These are phyloP conservation scores for Trichoderma afroharzianum DNA, from an alignment of 2,329 filamentous ascomycete species.

Conservation along the genomic window DNA sequence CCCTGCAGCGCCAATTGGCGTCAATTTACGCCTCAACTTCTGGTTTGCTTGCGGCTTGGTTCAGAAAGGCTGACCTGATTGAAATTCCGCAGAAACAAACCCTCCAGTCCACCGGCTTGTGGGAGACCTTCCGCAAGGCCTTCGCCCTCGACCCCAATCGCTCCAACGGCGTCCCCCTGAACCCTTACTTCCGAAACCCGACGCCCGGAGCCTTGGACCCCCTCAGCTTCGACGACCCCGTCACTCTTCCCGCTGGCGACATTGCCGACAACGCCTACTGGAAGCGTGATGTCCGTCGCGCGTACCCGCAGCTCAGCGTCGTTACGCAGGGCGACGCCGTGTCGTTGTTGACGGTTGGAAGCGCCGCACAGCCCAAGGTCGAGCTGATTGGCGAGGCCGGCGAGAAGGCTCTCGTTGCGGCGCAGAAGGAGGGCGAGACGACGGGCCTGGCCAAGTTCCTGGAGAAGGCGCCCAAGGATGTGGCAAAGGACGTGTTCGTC, in stretches of 20 bases:
- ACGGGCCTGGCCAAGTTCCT: slow-evolving; percentile 72
- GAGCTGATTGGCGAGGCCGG: slow-evolving; percentile 67
- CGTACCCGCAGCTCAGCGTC: slow-evolving; percentile 75
- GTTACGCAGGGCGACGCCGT: slow-evolving; percentile 83
- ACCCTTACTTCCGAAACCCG: slow-evolving; percentile 87
- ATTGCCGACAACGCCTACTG: slow-evolving; percentile 55
- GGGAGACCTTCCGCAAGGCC: slow-evolving; percentile 74
- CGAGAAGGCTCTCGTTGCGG: slow-evolving; percentile 65
- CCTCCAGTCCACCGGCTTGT: slow-evolving; percentile 82
- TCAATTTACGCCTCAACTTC: neutral
- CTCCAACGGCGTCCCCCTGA: slow-evolving; percentile 87
- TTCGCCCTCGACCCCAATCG: slow-evolving; percentile 82
- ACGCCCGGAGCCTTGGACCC: slow-evolving; percentile 47
- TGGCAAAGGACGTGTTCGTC: slow-evolving; percentile 63
- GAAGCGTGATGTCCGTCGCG: slow-evolving; percentile 84
- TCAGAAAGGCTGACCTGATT: neutral
- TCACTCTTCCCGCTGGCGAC: slow-evolving; percentile 56
- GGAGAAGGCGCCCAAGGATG: slow-evolving; percentile 52
- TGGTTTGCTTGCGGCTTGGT: neutral
- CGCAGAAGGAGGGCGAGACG: slow-evolving; percentile 70
- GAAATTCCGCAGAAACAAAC: slow-evolving; percentile 77
- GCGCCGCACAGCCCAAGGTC: slow-evolving; percentile 73
- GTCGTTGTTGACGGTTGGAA: slow-evolving; percentile 79
- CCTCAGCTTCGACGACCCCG: slow-evolving; percentile 38
- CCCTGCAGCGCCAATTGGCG: slow-evolving; percentile 17